These are phyloP conservation scores for Penicillium sp. DNA, from an alignment of 2,329 filamentous ascomycete species.

Conservation along the genomic window DNA sequence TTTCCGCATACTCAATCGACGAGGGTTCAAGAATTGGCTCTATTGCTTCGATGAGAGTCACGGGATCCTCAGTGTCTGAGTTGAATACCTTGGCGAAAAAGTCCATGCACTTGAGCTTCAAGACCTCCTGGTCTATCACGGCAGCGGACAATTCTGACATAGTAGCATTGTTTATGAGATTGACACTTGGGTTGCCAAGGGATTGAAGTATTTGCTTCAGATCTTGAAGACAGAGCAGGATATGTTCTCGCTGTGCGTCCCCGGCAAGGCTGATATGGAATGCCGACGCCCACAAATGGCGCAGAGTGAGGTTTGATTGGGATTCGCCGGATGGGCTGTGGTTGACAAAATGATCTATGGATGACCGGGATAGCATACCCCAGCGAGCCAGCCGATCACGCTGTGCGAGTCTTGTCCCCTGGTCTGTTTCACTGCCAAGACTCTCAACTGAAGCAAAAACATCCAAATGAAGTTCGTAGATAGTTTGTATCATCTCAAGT, in stretches of 20 bases:
- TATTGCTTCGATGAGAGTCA: conserved; percentile 83
- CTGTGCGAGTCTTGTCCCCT: conserved; percentile 53
- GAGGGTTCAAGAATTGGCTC: conserved; percentile 83
- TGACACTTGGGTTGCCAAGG: conserved; percentile 49
- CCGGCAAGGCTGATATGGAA: conserved; percentile 60
- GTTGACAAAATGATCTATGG: conserved; percentile 47
- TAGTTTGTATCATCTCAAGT: conserved; percentile 57
- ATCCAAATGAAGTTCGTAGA: conserved; percentile 69
- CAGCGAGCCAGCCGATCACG: conserved; percentile 61
- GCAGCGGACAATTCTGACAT: conserved; percentile 82
- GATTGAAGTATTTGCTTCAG: conserved; percentile 56
- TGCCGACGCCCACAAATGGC: conserved; percentile 67
- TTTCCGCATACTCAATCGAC: conserved; percentile 32
- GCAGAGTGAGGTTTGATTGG: conserved; percentile 51
- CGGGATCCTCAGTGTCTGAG: conserved; percentile 75
- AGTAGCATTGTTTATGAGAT: conserved; percentile 79
- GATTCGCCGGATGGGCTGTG: conserved; percentile 29
- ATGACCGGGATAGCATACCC: conserved; percentile 57
- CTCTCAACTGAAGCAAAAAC: conserved; percentile 64
- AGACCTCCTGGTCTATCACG: conserved; percentile 88
- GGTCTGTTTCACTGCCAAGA: conserved; percentile 57
- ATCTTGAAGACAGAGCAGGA: conserved; percentile 63
- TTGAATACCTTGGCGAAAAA: conserved; percentile 92
- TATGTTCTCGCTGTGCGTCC: conserved; percentile 58
- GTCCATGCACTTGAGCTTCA: conserved; percentile 90